phyloP scores from a whole-genome alignment of 148 eudicot genomes.

The Persicaria tinctoria region DNA sequence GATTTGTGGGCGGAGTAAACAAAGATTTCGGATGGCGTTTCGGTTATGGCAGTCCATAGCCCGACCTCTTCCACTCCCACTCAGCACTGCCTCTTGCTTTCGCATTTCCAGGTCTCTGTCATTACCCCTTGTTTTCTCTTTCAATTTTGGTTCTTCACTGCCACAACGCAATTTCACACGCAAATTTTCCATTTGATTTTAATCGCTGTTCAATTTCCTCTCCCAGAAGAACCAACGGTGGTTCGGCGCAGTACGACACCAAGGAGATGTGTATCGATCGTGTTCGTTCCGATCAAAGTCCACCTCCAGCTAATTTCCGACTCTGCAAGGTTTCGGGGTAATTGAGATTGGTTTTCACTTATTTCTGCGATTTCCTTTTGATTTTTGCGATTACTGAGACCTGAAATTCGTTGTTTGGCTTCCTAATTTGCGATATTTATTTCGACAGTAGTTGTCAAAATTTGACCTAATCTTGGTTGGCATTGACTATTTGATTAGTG shows the following conservation, averaged over 20 bases:
- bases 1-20: background rate
- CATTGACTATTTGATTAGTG: slow-evolving; percentile 5
- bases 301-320: slow-evolving; percentile 32
- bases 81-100: background rate
- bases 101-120: slow-evolving; percentile 1
- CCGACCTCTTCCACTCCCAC: background rate
- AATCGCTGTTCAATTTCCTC: background rate
- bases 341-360: background rate
- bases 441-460: background rate
- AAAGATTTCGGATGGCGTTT: background rate
- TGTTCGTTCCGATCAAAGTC: background rate
- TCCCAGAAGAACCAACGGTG: background rate
- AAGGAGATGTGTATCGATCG: slow-evolving; percentile 8
- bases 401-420: background rate
- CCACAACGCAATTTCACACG: background rate
- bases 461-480: background rate
- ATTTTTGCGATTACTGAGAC: background rate
- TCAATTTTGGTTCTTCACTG: background rate
- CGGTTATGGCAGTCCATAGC: background rate
- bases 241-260: background rate
- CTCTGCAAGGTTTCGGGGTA: slow-evolving; percentile 67
- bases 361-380: background rate
- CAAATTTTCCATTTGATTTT: background rate
- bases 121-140: background rate
- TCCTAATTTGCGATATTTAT: background rate